phyloP scores from a whole-genome alignment of 176 grass and related monocot species.

The Oryza punctata region DNA sequence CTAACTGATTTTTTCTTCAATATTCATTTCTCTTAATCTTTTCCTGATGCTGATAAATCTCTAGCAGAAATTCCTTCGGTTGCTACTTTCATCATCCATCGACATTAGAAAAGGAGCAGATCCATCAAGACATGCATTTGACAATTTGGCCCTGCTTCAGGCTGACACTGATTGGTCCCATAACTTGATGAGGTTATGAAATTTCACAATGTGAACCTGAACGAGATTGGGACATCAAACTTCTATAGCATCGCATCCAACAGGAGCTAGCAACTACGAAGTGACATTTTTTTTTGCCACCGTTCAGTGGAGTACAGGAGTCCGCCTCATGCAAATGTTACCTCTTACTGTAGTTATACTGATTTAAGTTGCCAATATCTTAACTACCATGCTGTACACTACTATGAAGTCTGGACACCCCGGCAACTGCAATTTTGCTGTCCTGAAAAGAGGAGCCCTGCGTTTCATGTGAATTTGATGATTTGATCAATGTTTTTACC shows the following conservation, averaged over 20 bases:
- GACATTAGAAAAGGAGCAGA: slow-evolving; percentile 2
- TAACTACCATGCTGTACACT: not conserved
- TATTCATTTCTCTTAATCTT: not conserved
- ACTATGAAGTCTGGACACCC: not conserved
- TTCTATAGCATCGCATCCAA: not conserved
- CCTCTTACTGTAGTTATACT: not conserved
- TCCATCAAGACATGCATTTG: not conserved
- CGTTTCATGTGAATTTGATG: not conserved
- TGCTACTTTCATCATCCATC: not conserved
- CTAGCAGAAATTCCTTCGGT: not conserved
- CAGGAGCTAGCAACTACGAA: not conserved
- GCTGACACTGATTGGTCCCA: not conserved
- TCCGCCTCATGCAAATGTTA: not conserved
- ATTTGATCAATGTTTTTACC: not conserved
- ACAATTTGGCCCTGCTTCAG: not conserved
- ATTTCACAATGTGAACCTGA: not conserved
- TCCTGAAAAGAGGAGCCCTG: not conserved
- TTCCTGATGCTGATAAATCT: not conserved
- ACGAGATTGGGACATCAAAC: not conserved
- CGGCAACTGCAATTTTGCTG: not conserved
- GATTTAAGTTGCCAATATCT: not conserved
- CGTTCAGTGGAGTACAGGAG: not conserved
- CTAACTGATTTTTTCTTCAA: not conserved
- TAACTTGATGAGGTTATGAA: not conserved
- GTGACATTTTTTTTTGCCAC: not conserved